These are phyloP conservation scores for Xylaria arbuscula DNA, from an alignment of 2,329 filamentous ascomycete species.

Conservation along the genomic window DNA sequence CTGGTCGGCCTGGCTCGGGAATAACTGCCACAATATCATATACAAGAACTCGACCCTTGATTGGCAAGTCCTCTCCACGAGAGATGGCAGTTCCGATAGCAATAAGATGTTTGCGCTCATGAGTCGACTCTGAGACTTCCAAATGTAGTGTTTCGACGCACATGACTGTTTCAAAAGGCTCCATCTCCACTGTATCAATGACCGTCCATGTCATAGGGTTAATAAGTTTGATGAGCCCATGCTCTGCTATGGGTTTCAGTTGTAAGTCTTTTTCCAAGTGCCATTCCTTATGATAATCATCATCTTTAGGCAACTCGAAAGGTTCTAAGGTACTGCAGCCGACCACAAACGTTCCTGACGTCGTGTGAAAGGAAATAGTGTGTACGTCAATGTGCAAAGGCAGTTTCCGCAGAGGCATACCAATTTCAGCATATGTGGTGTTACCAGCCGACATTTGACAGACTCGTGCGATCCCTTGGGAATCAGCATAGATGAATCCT, in stretches of 20 bases:
- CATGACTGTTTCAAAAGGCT: slow-evolving; percentile 79
- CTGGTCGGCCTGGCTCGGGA: slow-evolving; percentile 84
- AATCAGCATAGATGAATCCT: slow-evolving; percentile 86
- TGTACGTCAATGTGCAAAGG: slow-evolving; percentile 76
- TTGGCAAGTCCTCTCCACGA: slow-evolving; percentile 90
- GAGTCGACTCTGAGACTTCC: slow-evolving; percentile 90
- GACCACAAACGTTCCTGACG: slow-evolving; percentile 79
- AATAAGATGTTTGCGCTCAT: slow-evolving; percentile 84
- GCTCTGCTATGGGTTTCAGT: slow-evolving; percentile 75
- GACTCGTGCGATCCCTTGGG: slow-evolving; percentile 76
- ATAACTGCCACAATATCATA: slow-evolving; percentile 94
- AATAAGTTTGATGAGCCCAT: slow-evolving; percentile 80
- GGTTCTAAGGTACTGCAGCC: slow-evolving; percentile 74
- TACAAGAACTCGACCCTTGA: slow-evolving; percentile 86
- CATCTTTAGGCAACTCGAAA: slow-evolving; percentile 88
- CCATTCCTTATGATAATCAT: slow-evolving; percentile 85
- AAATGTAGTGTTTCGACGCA: slow-evolving; percentile 85
- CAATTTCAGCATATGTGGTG: slow-evolving; percentile 77
- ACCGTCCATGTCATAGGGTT: slow-evolving; percentile 81
- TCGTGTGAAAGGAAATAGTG: slow-evolving; percentile 79
- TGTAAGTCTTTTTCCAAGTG: slow-evolving; percentile 73
- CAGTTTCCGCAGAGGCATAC: slow-evolving; percentile 79
- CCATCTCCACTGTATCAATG: slow-evolving; percentile 80
- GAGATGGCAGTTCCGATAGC: slow-evolving; percentile 85
- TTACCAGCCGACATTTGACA: slow-evolving; percentile 73